A percentile compares a stretch with the other conserved stretches of the same genome.
These are phyloP conservation scores for Bipolaris sorokiniana DNA, from an alignment of 2,329 filamentous ascomycete genomes.

Conservation along the genomic window DNA sequence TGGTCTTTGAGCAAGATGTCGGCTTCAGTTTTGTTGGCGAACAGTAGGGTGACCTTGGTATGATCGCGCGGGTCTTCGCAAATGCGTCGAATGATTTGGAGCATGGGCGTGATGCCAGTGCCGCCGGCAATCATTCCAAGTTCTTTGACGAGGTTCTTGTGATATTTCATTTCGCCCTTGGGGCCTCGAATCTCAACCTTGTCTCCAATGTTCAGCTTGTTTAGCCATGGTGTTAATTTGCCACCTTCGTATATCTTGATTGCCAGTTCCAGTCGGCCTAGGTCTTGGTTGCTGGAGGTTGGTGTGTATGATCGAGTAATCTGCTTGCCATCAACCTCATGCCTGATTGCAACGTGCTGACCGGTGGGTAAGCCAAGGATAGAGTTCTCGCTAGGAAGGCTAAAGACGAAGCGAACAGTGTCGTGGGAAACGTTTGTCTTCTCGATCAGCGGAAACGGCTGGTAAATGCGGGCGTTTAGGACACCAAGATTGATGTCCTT, in stretches of 20 bases:
- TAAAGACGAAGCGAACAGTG: slow-evolving; percentile 36
- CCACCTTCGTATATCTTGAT: slow-evolving; percentile 61
- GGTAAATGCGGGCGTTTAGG: slow-evolving; percentile 58
- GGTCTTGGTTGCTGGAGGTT: slow-evolving; percentile 64
- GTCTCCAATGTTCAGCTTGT: slow-evolving; percentile 56
- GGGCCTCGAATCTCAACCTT: slow-evolving; percentile 61
- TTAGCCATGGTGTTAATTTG: slow-evolving; percentile 57
- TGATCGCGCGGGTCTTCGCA: slow-evolving; percentile 64
- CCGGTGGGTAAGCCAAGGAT: slow-evolving; percentile 46
- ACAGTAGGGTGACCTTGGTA: slow-evolving; percentile 64
- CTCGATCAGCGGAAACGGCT: slow-evolving; percentile 53
- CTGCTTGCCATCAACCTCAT: slow-evolving; percentile 70
- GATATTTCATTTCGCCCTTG: slow-evolving; percentile 63
- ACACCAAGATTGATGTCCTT: slow-evolving; percentile 49
- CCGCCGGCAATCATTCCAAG: slow-evolving; percentile 65
- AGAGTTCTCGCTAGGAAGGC: slow-evolving; percentile 27
- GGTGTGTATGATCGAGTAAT: slow-evolving; percentile 35
- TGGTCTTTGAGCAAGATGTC: slow-evolving; percentile 66
- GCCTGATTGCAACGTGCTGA: slow-evolving; percentile 45
- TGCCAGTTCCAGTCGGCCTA: slow-evolving; percentile 59
- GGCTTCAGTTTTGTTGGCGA: slow-evolving; percentile 63
- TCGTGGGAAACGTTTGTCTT: slow-evolving; percentile 25
- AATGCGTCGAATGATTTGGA: slow-evolving; percentile 67
- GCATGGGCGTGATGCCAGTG: slow-evolving; percentile 64
- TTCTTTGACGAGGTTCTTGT: slow-evolving; percentile 41